Percentiles rank a stretch among this genome's conserved stretches.
phyloP scores from a whole-genome alignment of 139 green algal species.

The Eudorina sp. region DNA sequence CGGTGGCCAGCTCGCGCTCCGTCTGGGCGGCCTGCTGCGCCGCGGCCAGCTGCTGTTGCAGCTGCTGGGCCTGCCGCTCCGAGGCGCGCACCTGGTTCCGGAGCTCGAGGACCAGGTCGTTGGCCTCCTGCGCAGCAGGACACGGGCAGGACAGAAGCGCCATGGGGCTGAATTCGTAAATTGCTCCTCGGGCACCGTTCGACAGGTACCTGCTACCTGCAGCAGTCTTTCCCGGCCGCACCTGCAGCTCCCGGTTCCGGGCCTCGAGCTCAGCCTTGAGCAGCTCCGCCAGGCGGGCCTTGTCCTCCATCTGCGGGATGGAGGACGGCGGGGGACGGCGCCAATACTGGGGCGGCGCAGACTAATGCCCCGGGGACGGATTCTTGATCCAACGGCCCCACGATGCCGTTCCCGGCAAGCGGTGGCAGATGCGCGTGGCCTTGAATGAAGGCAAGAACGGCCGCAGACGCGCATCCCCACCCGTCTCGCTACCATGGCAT shows the following conservation, averaged over 20 bases:
- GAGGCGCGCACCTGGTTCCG: background rate
- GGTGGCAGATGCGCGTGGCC: too few species aligned
- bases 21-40: background rate
- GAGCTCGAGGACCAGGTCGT: background rate
- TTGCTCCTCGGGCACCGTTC: too few species aligned
- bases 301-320: slow-evolving; percentile 30
- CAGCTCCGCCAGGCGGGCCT: slow-evolving; percentile 16
- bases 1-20: background rate
- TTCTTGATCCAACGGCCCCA: too few species aligned
- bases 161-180: too few species aligned
- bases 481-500: too few species aligned
- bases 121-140: background rate
- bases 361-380: too few species aligned
- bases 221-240: background rate
- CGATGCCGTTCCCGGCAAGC: too few species aligned
- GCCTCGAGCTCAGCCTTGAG: slow-evolving; percentile 13
- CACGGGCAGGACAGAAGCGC: background rate
- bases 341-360: too few species aligned
- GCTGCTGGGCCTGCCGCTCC: background rate
- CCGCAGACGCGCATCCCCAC: too few species aligned
- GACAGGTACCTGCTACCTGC: background rate
- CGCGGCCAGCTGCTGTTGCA: background rate
- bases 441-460: too few species aligned
- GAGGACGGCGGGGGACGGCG: too few species aligned
- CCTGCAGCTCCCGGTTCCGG: background rate